Base-by-base conservation (phyloP, 2,329 filamentous ascomycete species). In the Phoma herbarum region DNA sequence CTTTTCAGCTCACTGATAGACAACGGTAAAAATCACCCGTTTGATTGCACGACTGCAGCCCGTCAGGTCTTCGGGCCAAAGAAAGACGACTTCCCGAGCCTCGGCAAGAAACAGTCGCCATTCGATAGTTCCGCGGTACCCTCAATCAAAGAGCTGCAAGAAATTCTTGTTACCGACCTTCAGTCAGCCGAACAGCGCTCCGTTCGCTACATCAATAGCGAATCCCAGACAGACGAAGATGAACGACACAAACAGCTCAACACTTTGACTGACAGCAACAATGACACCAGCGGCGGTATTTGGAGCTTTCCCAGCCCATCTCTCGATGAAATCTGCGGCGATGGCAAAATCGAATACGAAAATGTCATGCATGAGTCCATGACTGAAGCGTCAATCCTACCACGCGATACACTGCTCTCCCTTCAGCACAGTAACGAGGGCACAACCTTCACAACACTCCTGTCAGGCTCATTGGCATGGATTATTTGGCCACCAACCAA, bases 401-500 rank as follows among this genome's bases (percentile, higher is more conserved):
- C 63, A 1, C 16, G 23, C 22, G 43, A 60, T 28, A 53, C 48
- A 4, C 47, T 62, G 1, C 16, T 65, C 1, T 18, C 52, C 1
- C 52, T 70, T 7, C 57, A 69, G 20, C 65, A 68, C 46, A 62
- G 53, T 37, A 67, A 63, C 20, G 69, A 68, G 37, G 52, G 62
- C 10, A 61, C 35, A 7, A 66, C 58, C 4, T 63, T 58, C 49
- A 57, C 49, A 4, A 67, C 62, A 1, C 41, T 72, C 2, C 46
- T 68, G 4, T 52, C 57, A 11, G 67, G 69, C 11, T 53, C 57
- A 2, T 39, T 68, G 3, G 44, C 63, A 4, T 69, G 66, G 64
- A 62, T 68, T 3, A 61, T 70, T 33, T 72, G 69, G 68, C 69
- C 69, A 3, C 59, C 63, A 3, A 70, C 64, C 5, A 6, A 29